Evolutionary conservation across 2,329 filamentous ascomycete genomes (phyloP).

Genomic region (Leptographium wingfieldii): DNA sequence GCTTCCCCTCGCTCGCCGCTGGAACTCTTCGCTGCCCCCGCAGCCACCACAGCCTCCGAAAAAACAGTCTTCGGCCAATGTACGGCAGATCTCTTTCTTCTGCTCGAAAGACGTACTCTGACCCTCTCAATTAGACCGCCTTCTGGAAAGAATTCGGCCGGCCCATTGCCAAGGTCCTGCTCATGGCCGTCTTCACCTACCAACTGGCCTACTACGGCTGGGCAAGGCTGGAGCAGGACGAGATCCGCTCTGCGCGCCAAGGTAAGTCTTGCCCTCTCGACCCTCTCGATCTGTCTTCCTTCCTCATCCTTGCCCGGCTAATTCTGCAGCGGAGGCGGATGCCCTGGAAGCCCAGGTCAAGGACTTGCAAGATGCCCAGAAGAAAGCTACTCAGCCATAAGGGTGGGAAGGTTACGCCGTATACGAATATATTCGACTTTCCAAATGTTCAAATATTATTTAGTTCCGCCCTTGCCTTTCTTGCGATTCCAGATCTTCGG

Average conservation of each 20-base stretch:
- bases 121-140: conserved; percentile 2
- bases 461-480: neutral
- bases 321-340: conserved; percentile 16
- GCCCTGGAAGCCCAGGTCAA: conserved; percentile 26
- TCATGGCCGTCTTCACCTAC: conserved; percentile 66
- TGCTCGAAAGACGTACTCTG: neutral
- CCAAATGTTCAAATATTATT: neutral
- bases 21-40: neutral
- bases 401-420: neutral
- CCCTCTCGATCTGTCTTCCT: neutral
- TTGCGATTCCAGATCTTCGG: neutral
- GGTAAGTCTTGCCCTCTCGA: conserved; percentile 26
- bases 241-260: conserved; percentile 46
- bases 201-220: conserved; percentile 65
- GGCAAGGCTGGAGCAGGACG: conserved; percentile 61
- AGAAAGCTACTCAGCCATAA: neutral
- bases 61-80: neutral
- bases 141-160: conserved; percentile 68
- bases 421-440: neutral
- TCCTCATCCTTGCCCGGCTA: neutral
- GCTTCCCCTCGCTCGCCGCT: neutral
- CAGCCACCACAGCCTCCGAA: neutral
- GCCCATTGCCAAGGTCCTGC: conserved; percentile 59
- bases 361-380: conserved; percentile 17
- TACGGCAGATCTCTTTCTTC: neutral